Percentiles rank a stretch among this genome's conserved stretches.
phyloP scores from a whole-genome alignment of 345 rosid genomes.

The Eucalyptus dawsonii region DNA sequence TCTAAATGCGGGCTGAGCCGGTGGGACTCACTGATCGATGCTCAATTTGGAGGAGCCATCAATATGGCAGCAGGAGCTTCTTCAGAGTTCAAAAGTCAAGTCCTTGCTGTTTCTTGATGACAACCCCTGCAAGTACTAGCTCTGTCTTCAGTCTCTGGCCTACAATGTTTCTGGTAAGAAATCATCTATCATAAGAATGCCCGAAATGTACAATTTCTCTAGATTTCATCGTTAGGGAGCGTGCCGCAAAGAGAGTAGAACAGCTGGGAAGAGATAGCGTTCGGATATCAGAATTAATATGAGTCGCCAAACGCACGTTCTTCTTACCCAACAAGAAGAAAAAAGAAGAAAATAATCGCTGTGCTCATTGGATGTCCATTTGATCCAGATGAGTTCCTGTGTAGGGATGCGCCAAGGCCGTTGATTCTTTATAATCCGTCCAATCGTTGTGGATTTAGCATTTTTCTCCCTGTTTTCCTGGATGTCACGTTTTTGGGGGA shows the following conservation, averaged over 20 bases:
- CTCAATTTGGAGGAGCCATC: background rate
- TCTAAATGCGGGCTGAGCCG: background rate
- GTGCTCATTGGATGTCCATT: background rate
- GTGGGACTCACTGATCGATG: background rate
- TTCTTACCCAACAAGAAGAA: background rate
- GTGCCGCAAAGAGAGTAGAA: background rate
- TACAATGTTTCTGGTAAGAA: background rate
- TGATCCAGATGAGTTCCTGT: background rate
- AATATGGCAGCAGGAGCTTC: background rate
- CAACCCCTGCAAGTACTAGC: background rate
- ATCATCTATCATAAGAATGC: background rate
- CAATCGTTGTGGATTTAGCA: background rate
- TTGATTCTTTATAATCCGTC: background rate
- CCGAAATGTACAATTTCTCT: background rate
- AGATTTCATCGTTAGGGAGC: background rate
- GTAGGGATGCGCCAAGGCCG: background rate
- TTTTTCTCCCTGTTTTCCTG: background rate
- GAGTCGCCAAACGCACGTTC: background rate
- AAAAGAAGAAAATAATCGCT: background rate
- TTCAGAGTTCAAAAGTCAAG: background rate
- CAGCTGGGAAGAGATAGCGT: slow-evolving; percentile 7
- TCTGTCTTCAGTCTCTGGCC: background rate
- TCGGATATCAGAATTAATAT: background rate
- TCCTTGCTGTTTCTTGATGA: background rate
- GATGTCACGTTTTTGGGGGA: background rate